Evolutionary conservation across 1,284 basidiomycete species (phyloP).

Genomic region (Naganishia sp.): DNA sequence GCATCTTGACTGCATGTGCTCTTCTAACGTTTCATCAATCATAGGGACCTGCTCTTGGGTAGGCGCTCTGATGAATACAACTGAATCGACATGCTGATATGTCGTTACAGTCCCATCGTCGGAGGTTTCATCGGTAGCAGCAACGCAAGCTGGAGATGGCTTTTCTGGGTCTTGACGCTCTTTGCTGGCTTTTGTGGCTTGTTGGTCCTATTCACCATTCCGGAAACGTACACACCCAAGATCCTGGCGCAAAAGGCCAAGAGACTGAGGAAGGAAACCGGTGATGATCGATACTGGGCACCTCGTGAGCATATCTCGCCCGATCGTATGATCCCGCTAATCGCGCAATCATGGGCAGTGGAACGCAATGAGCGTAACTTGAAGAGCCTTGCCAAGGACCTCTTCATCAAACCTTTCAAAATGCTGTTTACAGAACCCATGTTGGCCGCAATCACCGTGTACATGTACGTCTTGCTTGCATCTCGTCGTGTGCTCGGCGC

Average conservation of each 20-base stretch:
- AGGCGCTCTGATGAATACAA: neutral
- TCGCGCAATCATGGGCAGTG: conserved; percentile 29
- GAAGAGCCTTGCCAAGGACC: conserved; percentile 55
- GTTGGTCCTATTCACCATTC: conserved; percentile 66
- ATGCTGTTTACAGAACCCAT: conserved; percentile 67
- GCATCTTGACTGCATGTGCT: neutral
- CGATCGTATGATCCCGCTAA: neutral
- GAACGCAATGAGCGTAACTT: conserved; percentile 39
- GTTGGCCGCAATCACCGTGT: conserved; percentile 68
- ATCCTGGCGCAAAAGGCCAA: conserved; percentile 61
- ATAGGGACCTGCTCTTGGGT: conserved; percentile 26
- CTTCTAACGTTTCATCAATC: neutral
- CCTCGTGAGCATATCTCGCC: conserved; percentile 53
- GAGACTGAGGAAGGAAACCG: conserved; percentile 61
- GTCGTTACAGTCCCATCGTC: conserved; percentile 64
- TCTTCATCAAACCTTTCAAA: conserved; percentile 63
- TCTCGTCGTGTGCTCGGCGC: neutral
- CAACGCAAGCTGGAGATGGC: conserved; percentile 65
- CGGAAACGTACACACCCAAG: conserved; percentile 67
- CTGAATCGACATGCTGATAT: conserved; percentile 63
- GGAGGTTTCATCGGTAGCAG: conserved; percentile 61
- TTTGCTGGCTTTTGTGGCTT: conserved; percentile 57
- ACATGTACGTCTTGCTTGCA: conserved; percentile 54
- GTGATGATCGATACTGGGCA: conserved; percentile 64
- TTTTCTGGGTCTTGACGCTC: conserved; percentile 61